Evolutionary conservation across 257 asterid genomes (phyloP), one percentile per base, ranked within the genome.

Genomic region (Fraxinus excelsior): DNA sequence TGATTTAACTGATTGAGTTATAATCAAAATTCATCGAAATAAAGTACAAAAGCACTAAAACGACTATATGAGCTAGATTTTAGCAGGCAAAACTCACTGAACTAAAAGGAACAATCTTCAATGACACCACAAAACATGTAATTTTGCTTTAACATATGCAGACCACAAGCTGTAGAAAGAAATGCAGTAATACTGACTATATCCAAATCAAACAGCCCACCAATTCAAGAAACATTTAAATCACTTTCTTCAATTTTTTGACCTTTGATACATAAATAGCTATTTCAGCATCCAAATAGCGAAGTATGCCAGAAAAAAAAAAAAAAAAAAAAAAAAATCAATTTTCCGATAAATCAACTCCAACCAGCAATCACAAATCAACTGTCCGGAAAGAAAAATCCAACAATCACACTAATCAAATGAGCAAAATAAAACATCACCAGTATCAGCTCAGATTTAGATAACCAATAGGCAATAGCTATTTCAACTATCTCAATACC

Each of bases 391-490:
- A 75, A 7, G 60, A 80, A 82, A 42, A 76, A 42, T 70, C 80
- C 78, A 80, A 28, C 75, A 78, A 70, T 64, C 84, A 74, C 76
- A 70, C 78, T 60, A 71, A 76, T 77, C 78, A 77, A 7, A 77
- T 76, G 76, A 74, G 60, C 13, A 13, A 18, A 28, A n/a, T n/a
- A n/a, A 5, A 29, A 35, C 82, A 83, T 82, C 83, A 81, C 92
- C 90, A 62, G 66, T 67, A 82, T 67, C 70, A 73, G 85, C 73
- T 84, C 72, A 31, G 82, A 68, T 84, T 78, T 68, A 60, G 78
- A 79, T 29, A 81, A 74, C 74, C 73, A 42, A 42, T 12, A 11
- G 49, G 5, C 5, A 53, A 67, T n/a, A 74, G 76, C 66, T 74
- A 60, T 60, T 60, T 60, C 29, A 60, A 60, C 29, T 23, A 60